Conservation (phyloP, 805 yeast genomes). For the Nakazawaea peltata region DNA sequence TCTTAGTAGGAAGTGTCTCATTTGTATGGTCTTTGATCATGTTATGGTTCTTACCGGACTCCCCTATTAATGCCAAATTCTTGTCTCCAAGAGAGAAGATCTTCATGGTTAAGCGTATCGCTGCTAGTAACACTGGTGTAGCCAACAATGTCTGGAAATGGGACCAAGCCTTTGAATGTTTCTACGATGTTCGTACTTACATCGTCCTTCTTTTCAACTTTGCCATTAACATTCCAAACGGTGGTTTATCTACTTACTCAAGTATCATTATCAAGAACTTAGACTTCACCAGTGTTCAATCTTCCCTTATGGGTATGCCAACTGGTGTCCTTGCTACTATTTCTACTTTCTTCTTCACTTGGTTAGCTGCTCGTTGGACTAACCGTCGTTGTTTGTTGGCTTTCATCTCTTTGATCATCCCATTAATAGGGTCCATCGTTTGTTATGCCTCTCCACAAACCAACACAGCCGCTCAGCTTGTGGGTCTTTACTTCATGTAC, state of each 20-base stretch:
- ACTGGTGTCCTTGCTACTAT: conserved; percentile 28
- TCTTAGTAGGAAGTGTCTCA: conserved; percentile 33
- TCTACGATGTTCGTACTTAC: conserved; percentile 22
- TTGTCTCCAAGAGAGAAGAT: conserved; percentile 29
- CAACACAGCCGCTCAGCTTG: conserved; percentile 20
- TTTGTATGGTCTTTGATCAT: conserved; percentile 30
- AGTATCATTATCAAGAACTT: conserved; percentile 20
- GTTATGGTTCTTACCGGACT: conserved; percentile 27
- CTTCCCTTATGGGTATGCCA: conserved; percentile 20
- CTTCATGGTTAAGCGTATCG: conserved; percentile 19
- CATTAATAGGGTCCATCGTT: conserved; percentile 20
- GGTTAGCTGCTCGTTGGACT: conserved; percentile 22
- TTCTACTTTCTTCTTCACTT: conserved; percentile 23
- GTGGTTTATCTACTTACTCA: conserved; percentile 21
- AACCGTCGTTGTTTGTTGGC: conserved; percentile 21
- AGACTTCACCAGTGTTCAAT: conserved; percentile 13
- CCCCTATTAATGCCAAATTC: conserved; percentile 38
- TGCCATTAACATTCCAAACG: conserved; percentile 23
- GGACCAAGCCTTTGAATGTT: conserved; percentile 35
- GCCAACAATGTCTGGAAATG: conserved; percentile 29
- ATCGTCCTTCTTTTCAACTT: conserved; percentile 19
- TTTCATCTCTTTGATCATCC: conserved; percentile 18
- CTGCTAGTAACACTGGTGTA: conserved; percentile 35
- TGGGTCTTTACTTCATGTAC: conserved; percentile 25
- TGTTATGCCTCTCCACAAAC: conserved; percentile 17